phyloP scores from a whole-genome alignment of 768 basidiomycete genomes.

The Gymnopilus dilepis region DNA sequence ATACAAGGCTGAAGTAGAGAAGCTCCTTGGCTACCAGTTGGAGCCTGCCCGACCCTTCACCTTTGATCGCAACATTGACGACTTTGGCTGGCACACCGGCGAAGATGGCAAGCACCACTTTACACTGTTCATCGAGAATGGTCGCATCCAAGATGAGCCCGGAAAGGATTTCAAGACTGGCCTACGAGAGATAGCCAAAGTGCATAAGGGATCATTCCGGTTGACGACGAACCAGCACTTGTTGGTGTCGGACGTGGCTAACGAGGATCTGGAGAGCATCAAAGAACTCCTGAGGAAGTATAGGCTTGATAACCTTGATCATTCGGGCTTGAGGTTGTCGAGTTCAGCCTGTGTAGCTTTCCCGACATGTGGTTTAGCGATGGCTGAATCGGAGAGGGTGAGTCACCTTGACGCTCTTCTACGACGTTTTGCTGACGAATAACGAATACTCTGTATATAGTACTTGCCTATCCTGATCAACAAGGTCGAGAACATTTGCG shows the following conservation, averaged over 20 bases:
- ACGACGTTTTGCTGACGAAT: neutral
- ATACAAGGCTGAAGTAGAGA: slow-evolving; percentile 92
- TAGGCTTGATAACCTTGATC: slow-evolving; percentile 86
- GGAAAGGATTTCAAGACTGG: slow-evolving; percentile 92
- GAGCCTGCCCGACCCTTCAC: slow-evolving; percentile 74
- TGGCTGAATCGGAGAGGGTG: slow-evolving; percentile 62
- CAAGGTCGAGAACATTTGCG: slow-evolving; percentile 94
- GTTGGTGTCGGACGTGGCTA: slow-evolving; percentile 80
- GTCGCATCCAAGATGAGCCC: slow-evolving; percentile 94
- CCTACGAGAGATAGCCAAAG: slow-evolving; percentile 88
- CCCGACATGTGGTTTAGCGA: slow-evolving; percentile 81
- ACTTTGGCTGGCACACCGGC: slow-evolving; percentile 92
- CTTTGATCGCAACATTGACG: slow-evolving; percentile 91
- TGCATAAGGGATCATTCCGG: slow-evolving; percentile 94
- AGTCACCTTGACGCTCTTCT: slow-evolving; percentile 27
- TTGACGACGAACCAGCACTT: slow-evolving; percentile 96
- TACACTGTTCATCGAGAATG: slow-evolving; percentile 96
- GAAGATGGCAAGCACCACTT: slow-evolving; percentile 91
- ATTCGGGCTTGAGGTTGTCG: slow-evolving; percentile 80
- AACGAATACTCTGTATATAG: slow-evolving; percentile 39
- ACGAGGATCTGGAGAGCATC: slow-evolving; percentile 76
- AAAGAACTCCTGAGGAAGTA: slow-evolving; percentile 82
- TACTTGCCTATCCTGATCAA: slow-evolving; percentile 92
- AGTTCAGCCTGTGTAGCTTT: slow-evolving; percentile 97
- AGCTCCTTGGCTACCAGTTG: slow-evolving; percentile 80